Percentiles rank a stretch among this genome's conserved stretches.
These are phyloP conservation scores for Pterocarpus santalinus DNA, from an alignment of 306 rosid species.

Conservation along the genomic window DNA sequence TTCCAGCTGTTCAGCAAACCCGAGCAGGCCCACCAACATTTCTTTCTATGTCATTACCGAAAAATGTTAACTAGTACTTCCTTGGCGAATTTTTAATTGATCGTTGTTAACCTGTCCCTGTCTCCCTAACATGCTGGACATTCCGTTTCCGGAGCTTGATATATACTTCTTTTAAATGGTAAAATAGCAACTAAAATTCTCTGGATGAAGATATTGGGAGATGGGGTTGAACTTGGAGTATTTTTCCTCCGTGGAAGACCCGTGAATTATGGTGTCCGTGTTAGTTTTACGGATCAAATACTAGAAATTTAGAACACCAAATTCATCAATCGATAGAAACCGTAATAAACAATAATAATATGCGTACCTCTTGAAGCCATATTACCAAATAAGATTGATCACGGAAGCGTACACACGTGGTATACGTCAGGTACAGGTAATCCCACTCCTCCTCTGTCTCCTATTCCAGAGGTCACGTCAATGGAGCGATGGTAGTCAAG, in stretches of 20 bases:
- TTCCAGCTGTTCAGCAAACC: conserved; percentile 3
- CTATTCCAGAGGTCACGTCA: no score
- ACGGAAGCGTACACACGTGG: no score
- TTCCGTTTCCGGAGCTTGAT: not conserved
- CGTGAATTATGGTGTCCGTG: not conserved
- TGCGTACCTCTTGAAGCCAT: no score
- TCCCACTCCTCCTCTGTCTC: no score
- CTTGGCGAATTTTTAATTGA: not conserved
- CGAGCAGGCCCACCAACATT: conserved; percentile 11
- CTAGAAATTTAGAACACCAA: no score
- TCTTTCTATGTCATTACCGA: not conserved
- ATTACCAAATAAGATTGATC: no score
- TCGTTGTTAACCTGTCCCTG: not conserved
- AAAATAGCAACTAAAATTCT: not conserved
- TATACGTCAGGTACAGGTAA: no score
- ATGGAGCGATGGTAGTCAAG: no score
- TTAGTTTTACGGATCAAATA: no score
- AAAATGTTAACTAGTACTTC: not conserved
- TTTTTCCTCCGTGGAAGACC: not conserved
- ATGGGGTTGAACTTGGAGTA: not conserved
- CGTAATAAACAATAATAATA: no score
- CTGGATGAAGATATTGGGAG: not conserved
- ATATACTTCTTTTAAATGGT: not conserved
- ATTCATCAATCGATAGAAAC: no score
- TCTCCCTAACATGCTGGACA: not conserved